Evolutionary conservation across 1,139 yeast species (phyloP), one percentile per base, ranked within the genome.

Genomic region (Pichia sp.): DNA sequence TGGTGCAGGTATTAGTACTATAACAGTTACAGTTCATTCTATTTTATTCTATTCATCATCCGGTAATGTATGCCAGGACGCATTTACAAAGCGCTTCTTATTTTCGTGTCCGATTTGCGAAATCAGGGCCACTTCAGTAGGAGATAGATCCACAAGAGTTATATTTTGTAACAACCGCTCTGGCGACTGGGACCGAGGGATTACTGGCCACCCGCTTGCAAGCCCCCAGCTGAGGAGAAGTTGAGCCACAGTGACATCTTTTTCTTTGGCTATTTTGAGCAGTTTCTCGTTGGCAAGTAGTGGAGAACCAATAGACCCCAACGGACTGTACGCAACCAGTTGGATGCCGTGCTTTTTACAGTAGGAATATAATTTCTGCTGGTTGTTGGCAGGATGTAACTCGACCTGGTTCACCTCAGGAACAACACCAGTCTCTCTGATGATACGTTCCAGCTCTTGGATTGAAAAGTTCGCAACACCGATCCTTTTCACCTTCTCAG

Each of bases 371-470:
- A 82, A 67, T 44, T 75, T 75, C 18, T 68, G 64, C 62, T 80
- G 85, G 43, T 67, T 46, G 71, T 73, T 59, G 45, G 54, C 34
- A 62, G 60, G 65, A 56, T 59, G 86, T 41, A 79, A 66, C 64
- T 82, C 87, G 53, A 82, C 72, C 65, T 82, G 87, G 60, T 81
- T 75, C 9, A 74, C 75, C 3, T 73, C 79, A 6, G 87, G 87
- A 28, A 63, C 66, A 25, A 73, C 69, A 5, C 63, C 67, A 23
- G 77, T 74, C 49, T 74, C 78, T 46, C 70, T 67, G 53, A 81
- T 68, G 47, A 80, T 66, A 41, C 70, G 70, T 57, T 79, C 70
- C 50, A 82, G 62, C 59, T 75, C 73, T 43, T 70, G 69, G 39
- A 71, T 63, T 19, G 81, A 74, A 64, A 72, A 80, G 68, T 82